Base-by-base conservation (phyloP, 306 rosid species). In the Cucumis melo region DNA sequence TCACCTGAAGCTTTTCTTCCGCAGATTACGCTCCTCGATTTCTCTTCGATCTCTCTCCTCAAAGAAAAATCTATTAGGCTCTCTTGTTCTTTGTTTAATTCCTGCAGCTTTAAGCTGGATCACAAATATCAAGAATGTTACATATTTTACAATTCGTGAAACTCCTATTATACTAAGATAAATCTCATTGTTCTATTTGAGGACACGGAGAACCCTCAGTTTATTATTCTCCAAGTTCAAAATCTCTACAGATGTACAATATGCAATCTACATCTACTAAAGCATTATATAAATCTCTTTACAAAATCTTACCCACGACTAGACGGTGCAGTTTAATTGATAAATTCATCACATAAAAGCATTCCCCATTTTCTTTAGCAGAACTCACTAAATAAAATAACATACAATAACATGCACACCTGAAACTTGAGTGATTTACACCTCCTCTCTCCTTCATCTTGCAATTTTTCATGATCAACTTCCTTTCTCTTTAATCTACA, bases 31-130 rank as follows among this genome's bases (percentile, higher is more conserved):
- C 81, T 90, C 99, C 84, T 86, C 96, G 6, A 64, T 50, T 63
- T 89, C 90, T 21, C 97, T 89, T 17, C 93, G 87, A 23, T 92
- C 93, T 85, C 96, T 87, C 79, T 95, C 99, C 80, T 90, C 99
- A 0, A 96, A 67, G 81, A 95, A 90, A 74, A 92, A 57, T 89
- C 93, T 15, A 90, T 89, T 14, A 95, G 79, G 70, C 82, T 83
- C 48, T 92, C 98, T 78, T 95, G 98, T 78, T 95, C 98, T 78
- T 66, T 83, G 84, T 83, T 95, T 85, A 90, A 46, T 24, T 84
- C 95, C 51, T 7, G 91, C 86, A 13, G 38, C 83, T 74, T n/a
- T 78, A 39, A 93, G 87, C 98, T 93, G 87, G 83, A 74, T 27
- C 27, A 67, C 14, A 71, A 65, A 64, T 36, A 19, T 38, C 21